Conservation (phyloP, 2,329 filamentous ascomycete genomes). For the Botrytis deweyae region DNA sequence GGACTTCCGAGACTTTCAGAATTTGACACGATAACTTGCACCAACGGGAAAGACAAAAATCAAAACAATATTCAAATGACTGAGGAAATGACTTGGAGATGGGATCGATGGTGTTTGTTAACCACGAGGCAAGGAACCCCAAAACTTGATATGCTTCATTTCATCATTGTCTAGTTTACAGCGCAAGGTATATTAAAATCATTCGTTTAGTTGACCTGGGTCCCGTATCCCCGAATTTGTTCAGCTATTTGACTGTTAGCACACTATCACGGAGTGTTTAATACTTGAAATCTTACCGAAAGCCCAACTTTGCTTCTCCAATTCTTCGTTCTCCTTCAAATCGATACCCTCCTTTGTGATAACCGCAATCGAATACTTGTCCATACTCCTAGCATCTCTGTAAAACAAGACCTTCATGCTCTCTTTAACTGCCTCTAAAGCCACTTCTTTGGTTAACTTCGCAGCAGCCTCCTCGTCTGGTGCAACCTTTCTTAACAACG, state of each 20-base stretch:
- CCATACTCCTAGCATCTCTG: constrained; percentile 88
- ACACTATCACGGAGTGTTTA: neutral
- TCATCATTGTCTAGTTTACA: constrained; percentile 38
- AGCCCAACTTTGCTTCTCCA: constrained; percentile 96
- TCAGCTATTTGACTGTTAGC: constrained; percentile 59
- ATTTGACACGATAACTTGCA: neutral
- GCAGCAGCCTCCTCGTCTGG: constrained; percentile 79
- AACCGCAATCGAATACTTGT: constrained; percentile 87
- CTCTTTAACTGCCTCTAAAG: constrained; percentile 78
- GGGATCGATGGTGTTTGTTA: neutral
- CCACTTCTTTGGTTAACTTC: constrained; percentile 72
- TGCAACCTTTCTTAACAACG: constrained; percentile 79
- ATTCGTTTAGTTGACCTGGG: constrained; percentile 59
- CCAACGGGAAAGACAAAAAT: too few species aligned
- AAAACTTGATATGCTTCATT: constrained; percentile 29
- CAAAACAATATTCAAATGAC: neutral
- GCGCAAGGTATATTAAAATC: constrained; percentile 21
- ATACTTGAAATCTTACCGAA: constrained; percentile 51
- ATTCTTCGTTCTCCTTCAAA: constrained; percentile 77
- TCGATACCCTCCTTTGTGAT: constrained; percentile 88
- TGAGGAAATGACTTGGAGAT: neutral
- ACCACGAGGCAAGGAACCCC: constrained; percentile 3
- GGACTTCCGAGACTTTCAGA: neutral
- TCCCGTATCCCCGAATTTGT: constrained; percentile 90
- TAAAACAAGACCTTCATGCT: constrained; percentile 99